A percentile compares a stretch with the other conserved stretches of the same genome.
phyloP scores from a whole-genome alignment of 2,329 filamentous ascomycete species.

The Fusarium sacchari region DNA sequence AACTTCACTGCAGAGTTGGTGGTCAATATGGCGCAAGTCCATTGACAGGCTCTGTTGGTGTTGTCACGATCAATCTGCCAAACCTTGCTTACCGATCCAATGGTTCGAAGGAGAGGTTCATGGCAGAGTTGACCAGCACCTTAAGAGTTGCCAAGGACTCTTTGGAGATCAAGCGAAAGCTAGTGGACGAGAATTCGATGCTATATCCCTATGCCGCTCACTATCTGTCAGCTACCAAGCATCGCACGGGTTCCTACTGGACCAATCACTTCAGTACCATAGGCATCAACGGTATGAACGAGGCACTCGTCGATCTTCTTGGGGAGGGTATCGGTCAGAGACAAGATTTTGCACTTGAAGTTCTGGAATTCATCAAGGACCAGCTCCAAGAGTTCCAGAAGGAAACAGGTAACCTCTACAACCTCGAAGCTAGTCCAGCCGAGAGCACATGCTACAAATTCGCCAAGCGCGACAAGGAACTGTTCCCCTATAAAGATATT shows the following conservation, averaged over 20 bases:
- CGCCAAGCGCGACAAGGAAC: constrained; percentile 28
- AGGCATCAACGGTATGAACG: constrained; percentile 39
- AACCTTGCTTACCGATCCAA: constrained; percentile 36
- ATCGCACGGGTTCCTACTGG: constrained; percentile 38
- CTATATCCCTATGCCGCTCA: constrained; percentile 38
- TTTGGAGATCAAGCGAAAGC: constrained; percentile 35
- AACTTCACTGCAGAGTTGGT: constrained; percentile 38
- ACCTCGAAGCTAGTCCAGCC: constrained; percentile 36
- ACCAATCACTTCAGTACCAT: constrained; percentile 42
- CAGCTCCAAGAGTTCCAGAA: constrained; percentile 33
- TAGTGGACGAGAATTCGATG: constrained; percentile 23
- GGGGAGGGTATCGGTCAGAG: neutral
- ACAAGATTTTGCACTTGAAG: constrained; percentile 23
- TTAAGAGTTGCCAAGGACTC: constrained; percentile 36
- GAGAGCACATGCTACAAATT: constrained; percentile 43
- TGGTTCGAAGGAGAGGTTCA: constrained; percentile 12
- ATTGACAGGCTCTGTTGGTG: constrained; percentile 33
- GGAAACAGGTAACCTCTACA: constrained; percentile 35
- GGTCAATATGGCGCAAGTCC: constrained; percentile 39
- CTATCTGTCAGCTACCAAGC: constrained; percentile 31
- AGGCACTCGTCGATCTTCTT: constrained; percentile 18
- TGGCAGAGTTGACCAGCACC: constrained; percentile 8
- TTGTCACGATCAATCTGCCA: constrained; percentile 36
- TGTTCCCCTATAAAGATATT: constrained; percentile 16
- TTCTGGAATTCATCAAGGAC: constrained; percentile 35